Conservation (phyloP, 306 rosid species). For the Astragalus membranaceus region DNA sequence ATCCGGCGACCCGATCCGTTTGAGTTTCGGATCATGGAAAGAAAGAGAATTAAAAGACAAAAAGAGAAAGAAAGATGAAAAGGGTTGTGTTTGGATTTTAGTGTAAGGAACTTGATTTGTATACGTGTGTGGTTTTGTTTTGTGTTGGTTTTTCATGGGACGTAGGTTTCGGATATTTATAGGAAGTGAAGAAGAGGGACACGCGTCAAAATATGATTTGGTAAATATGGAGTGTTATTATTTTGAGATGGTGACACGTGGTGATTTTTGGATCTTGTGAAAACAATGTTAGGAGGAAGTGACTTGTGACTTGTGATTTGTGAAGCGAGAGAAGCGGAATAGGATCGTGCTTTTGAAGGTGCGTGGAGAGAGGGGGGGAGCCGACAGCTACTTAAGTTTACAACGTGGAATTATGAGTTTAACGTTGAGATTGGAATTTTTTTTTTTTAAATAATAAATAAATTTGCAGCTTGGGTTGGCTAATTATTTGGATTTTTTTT, state of each 20-base stretch:
- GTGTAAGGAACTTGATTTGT: background rate
- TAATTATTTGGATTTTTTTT: too few species aligned
- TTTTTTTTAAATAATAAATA: background rate
- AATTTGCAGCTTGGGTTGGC: background rate
- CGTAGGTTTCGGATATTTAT: slow-evolving; percentile 16
- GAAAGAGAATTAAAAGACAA: background rate
- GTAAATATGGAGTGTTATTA: background rate
- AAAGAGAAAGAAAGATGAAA: background rate
- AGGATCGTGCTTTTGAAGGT: slow-evolving; percentile 30
- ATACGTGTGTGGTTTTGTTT: background rate
- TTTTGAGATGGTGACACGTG: slow-evolving; percentile 18
- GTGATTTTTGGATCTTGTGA: background rate
- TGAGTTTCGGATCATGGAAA: slow-evolving; percentile 37
- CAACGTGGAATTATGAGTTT: slow-evolving; percentile 28
- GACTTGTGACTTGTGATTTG: too few species aligned
- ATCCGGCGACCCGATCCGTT: slow-evolving; percentile 60
- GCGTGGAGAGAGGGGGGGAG: slow-evolving; percentile 23
- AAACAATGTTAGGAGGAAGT: slow-evolving; percentile 20
- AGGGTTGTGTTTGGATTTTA: slow-evolving; percentile 10
- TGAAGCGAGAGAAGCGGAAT: slow-evolving; percentile 20
- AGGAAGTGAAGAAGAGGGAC: slow-evolving; percentile 6
- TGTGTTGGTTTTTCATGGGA: background rate
- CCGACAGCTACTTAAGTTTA: slow-evolving; percentile 31
- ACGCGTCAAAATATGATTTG: slow-evolving; percentile 35
- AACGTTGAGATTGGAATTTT: background rate